Evolutionary conservation across 2,329 filamentous ascomycete species (phyloP).

Genomic region (Fonsecaea monophora): DNA sequence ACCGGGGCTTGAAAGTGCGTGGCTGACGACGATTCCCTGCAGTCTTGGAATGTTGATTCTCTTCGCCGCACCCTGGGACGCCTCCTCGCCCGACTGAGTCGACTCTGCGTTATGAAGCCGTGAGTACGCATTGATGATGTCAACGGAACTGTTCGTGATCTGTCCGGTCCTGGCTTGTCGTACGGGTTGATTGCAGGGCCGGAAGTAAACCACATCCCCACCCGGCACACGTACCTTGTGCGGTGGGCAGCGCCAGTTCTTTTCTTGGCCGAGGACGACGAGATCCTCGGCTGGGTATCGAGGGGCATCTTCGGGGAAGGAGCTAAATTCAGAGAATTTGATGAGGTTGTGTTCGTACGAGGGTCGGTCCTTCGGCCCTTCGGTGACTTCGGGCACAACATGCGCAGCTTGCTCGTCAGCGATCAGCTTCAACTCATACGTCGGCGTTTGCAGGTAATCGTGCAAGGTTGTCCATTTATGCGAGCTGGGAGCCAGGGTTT

Average conservation of each 20-base stretch:
- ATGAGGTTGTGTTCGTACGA: constrained; percentile 25
- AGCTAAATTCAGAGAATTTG: constrained; percentile 4
- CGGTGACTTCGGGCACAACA: constrained; percentile 16
- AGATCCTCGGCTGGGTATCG: constrained; percentile 12
- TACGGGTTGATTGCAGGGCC: constrained; percentile 9
- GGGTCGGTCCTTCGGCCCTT: constrained; percentile 7
- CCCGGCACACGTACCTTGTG: constrained; percentile 10
- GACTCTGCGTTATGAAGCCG: neutral
- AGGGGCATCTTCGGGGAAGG: constrained; percentile 1
- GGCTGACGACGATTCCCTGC: constrained; percentile 19
- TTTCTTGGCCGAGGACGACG: constrained; percentile 16
- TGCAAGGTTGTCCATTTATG: constrained; percentile 22
- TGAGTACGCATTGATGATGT: constrained; percentile 20
- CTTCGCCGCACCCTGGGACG: neutral
- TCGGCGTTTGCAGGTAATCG: constrained; percentile 23
- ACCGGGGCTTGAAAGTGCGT: neutral
- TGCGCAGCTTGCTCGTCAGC: neutral
- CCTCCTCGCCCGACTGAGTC: neutral
- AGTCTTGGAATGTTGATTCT: constrained; percentile 18
- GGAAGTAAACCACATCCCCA: constrained; percentile 12
- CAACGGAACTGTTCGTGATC: constrained; percentile 17
- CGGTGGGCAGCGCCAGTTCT: constrained; percentile 21
- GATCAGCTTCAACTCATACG: constrained; percentile 24
- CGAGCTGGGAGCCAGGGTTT: constrained; percentile 14
- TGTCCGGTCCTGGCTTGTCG: constrained; percentile 5